Evolutionary conservation across 305 asterid species (phyloP).

Genomic region (Solanum hybrid): DNA sequence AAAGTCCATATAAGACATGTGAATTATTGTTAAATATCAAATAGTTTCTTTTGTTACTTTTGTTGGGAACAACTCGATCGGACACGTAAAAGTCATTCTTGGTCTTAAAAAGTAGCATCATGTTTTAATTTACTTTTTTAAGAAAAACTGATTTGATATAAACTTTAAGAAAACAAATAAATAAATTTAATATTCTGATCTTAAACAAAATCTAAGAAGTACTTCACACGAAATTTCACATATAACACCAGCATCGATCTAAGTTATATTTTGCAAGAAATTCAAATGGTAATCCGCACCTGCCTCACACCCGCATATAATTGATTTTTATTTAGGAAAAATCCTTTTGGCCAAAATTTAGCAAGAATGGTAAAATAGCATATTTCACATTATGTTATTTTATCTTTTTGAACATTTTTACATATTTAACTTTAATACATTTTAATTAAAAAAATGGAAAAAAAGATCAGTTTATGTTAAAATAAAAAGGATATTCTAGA

Average conservation of each 20-base stretch:
- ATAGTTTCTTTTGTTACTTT: not conserved
- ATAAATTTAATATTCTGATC: too few species aligned
- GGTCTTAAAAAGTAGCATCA: not conserved
- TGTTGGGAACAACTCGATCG: not conserved
- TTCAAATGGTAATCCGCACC: not conserved
- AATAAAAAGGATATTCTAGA: too few species aligned
- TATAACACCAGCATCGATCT: not conserved
- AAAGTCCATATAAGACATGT: not conserved
- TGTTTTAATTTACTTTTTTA: too few species aligned
- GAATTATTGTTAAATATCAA: not conserved
- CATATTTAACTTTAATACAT: too few species aligned
- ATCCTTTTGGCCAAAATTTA: too few species aligned
- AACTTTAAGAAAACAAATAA: too few species aligned
- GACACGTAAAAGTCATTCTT: not conserved
- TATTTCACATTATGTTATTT: too few species aligned
- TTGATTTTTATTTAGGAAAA: not conserved
- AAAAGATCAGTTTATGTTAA: too few species aligned
- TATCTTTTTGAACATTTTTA: too few species aligned
- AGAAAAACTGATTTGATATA: too few species aligned
- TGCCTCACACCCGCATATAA: not conserved
- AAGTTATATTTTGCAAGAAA: not conserved
- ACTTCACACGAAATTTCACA: not conserved
- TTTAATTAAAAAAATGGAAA: too few species aligned
- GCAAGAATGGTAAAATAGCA: too few species aligned
- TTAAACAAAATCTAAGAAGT: not conserved